These are phyloP conservation scores for Silene vulgaris DNA, from an alignment of 179 eudicot genomes.

Conservation along the genomic window DNA sequence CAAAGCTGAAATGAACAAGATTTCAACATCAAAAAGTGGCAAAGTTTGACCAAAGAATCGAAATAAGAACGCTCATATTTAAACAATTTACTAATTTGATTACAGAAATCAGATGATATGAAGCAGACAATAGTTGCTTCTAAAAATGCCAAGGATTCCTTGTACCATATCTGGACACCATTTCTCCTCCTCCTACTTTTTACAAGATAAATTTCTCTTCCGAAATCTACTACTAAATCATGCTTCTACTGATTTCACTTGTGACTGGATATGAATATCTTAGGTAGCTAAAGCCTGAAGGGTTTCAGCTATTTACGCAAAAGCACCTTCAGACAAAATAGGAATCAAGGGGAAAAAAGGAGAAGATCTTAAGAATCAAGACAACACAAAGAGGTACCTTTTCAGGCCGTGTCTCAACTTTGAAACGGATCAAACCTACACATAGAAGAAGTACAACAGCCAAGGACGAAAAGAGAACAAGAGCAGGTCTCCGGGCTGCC, in stretches of 20 bases:
- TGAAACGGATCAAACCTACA: slow-evolving; percentile 76
- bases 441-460: slow-evolving; percentile 63
- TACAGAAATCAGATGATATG: neutral
- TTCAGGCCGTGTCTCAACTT: slow-evolving; percentile 96
- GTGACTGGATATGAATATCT: slow-evolving; percentile 1
- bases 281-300: neutral
- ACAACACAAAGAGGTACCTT: slow-evolving; percentile 52
- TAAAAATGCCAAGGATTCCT: neutral
- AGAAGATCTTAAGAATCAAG: slow-evolving; percentile 4
- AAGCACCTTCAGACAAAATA: slow-evolving; percentile 10
- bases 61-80: neutral
- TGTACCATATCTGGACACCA: neutral
- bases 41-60: neutral
- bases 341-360: neutral
- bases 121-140: neutral
- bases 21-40: slow-evolving; percentile 13
- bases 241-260: neutral
- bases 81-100: neutral
- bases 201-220: neutral
- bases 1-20: slow-evolving; percentile 66
- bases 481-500: slow-evolving; percentile 81
- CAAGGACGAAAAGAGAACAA: slow-evolving; percentile 70
- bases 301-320: neutral
- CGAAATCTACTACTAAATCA: neutral
- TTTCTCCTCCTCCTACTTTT: neutral